A percentile compares a stretch with the other conserved stretches of the same genome.
These are phyloP conservation scores for Penicillium olsonii DNA, from an alignment of 2,329 filamentous ascomycete species.

Conservation along the genomic window DNA sequence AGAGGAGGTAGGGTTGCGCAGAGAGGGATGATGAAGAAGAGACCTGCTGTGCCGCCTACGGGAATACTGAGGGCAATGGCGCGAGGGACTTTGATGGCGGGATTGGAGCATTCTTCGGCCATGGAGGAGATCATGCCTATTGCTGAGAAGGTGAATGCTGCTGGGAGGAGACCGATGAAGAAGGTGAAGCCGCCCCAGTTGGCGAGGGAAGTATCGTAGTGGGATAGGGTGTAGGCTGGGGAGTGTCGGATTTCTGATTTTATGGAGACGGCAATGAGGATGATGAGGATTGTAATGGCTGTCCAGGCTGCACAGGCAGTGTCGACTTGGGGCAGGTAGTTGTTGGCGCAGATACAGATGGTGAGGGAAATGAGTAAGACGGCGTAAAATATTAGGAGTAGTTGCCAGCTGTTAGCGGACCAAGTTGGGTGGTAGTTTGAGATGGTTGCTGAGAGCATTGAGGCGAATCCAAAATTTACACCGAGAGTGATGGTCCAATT, in stretches of 20 bases:
- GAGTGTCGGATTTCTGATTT: slow-evolving; percentile 58
- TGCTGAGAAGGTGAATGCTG: slow-evolving; percentile 60
- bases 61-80: slow-evolving; percentile 56
- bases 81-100: slow-evolving; percentile 54
- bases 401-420: slow-evolving; percentile 61
- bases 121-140: slow-evolving; percentile 65
- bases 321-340: slow-evolving; percentile 65
- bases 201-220: slow-evolving; percentile 58
- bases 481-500: slow-evolving; percentile 57
- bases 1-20: slow-evolving; percentile 38
- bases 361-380: slow-evolving; percentile 66
- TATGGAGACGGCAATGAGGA: slow-evolving; percentile 58
- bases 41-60: slow-evolving; percentile 54
- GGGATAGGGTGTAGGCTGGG: slow-evolving; percentile 54
- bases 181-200: slow-evolving; percentile 64
- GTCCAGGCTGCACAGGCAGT: slow-evolving; percentile 60
- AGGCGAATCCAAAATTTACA: slow-evolving; percentile 59
- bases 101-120: slow-evolving; percentile 60
- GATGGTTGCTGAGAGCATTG: slow-evolving; percentile 54
- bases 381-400: slow-evolving; percentile 70
- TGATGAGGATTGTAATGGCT: slow-evolving; percentile 57
- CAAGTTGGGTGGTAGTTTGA: slow-evolving; percentile 59
- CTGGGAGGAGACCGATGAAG: slow-evolving; percentile 63
- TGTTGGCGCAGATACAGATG: slow-evolving; percentile 68
- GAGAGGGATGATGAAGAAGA: slow-evolving; percentile 59